phyloP scores from a whole-genome alignment of 75 land plant genomes.

The Sequoia sempervirens region DNA sequence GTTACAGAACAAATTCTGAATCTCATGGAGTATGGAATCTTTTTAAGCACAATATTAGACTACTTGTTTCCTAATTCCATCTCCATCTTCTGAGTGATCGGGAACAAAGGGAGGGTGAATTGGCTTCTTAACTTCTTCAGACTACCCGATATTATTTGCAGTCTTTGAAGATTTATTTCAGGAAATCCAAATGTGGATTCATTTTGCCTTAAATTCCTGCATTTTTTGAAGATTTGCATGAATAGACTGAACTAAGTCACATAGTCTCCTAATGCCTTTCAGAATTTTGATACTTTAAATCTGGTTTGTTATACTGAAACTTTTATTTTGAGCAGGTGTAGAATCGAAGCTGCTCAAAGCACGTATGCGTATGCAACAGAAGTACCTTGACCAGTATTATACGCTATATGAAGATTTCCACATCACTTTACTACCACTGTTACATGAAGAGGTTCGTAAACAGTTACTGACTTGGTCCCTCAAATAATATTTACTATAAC shows the following conservation, averaged over 20 bases:
- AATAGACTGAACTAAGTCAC: background rate
- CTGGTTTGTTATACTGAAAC: background rate
- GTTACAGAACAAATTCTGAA: too few relatives aligned
- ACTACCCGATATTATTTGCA: too few relatives aligned
- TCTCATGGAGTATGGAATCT: too few relatives aligned
- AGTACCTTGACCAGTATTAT: slow-evolving; percentile 88
- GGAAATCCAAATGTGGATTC: background rate
- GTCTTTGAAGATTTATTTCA: too few relatives aligned
- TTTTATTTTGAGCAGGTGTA: slow-evolving; percentile 32
- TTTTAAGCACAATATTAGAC: too few relatives aligned
- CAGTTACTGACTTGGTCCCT: background rate
- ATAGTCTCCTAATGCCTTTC: background rate
- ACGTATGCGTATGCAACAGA: slow-evolving; percentile 87
- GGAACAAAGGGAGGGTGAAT: background rate
- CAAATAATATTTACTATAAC: background rate
- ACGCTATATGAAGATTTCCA: slow-evolving; percentile 90
- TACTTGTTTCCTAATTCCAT: too few relatives aligned
- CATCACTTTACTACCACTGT: slow-evolving; percentile 81
- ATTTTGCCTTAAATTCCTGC: background rate
- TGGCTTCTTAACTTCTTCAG: too few relatives aligned
- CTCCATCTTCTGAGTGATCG: too few relatives aligned
- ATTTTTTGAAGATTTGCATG: background rate
- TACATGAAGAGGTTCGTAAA: slow-evolving; percentile 76
- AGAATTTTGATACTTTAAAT: background rate
- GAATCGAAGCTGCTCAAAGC: slow-evolving; percentile 85